A percentile compares a stretch with the other conserved stretches of the same genome.
phyloP scores from a whole-genome alignment of 2,329 filamentous ascomycete genomes.

The Ophiostoma australiae region DNA sequence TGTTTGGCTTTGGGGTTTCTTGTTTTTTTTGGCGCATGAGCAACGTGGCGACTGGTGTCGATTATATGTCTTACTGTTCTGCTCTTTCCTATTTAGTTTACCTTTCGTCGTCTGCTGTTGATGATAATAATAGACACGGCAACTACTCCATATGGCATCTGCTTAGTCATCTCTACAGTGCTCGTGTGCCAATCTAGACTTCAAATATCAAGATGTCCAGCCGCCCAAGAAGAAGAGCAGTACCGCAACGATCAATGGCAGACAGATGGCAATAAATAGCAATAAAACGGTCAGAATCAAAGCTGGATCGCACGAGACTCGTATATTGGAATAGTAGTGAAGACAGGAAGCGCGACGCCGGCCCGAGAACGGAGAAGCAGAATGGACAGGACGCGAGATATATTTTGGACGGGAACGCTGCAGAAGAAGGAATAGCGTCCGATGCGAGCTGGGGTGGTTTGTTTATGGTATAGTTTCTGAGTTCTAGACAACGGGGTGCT shows the following conservation, averaged over 20 bases:
- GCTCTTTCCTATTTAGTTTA: background rate
- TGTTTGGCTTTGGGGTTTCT: background rate
- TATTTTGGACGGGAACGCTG: constrained; percentile 10
- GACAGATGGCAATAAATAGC: background rate
- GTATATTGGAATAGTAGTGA: background rate
- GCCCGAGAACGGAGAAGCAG: background rate
- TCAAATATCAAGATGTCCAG: background rate
- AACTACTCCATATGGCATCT: background rate
- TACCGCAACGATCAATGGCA: background rate
- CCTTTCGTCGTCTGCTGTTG: background rate
- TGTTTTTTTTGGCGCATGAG: background rate
- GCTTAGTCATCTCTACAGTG: background rate
- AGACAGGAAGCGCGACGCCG: background rate
- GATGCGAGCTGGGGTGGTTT: background rate
- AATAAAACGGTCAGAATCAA: background rate
- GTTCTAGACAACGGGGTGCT: background rate
- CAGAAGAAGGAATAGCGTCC: background rate
- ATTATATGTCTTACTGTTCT: background rate
- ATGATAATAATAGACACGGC: background rate
- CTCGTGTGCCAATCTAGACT: background rate
- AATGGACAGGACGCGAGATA: background rate
- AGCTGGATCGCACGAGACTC: background rate
- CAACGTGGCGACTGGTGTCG: background rate
- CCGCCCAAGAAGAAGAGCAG: background rate
- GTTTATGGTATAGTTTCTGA: background rate